Evolutionary conservation across 306 rosid species (phyloP), one percentile per base, ranked within the genome.

Genomic region (Pterocarpus macrocarpus): DNA sequence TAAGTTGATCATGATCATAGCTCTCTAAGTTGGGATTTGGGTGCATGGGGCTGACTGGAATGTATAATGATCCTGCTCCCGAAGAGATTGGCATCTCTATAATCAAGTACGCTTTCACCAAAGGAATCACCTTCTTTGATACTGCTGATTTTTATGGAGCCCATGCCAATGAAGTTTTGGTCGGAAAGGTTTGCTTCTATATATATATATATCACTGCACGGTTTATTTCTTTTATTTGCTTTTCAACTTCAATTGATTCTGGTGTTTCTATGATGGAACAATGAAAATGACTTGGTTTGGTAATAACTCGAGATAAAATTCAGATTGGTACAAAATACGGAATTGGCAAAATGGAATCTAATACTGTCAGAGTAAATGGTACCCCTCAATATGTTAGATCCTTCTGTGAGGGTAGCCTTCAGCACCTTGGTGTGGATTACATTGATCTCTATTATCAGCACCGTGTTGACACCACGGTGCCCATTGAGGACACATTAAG

Each of bases 361-460:
- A 7, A 33, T 14, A 59, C 69, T 3, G 76, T 88, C 55, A n/a
- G 44, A 32, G 90, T 95, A 9, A 89, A 85, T 0, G 99, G 99
- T 49, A 89, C 84, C 13, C 97, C 99, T 17, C 90, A 91, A 50
- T 95, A 95, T 80, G 95, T 89, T 35, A 85, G 99, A 17, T 83
- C 89, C 15, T 89, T 92, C 58, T 88, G 95, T 41, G 95, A 90
- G 88, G 88, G 82, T 66, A 95, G 99, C 64, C 89, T 95, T 28
- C 86, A 85, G 58, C 91, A 95, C 17, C 99, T 95, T 39, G 94
- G 80, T 8, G 86, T 95, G 0, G 87, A 88, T 14, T 93, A 83
- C 86, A 95, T 93, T n/a, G 97, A 95, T 79, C 92, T 95, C 55
- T 93, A 90, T 76, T 93, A 92, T 79, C 95, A 90, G 86, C 99